A percentile compares a stretch with the other conserved stretches of the same genome.
Conservation (phyloP, 305 asterid species). For the Lippia alba region DNA sequence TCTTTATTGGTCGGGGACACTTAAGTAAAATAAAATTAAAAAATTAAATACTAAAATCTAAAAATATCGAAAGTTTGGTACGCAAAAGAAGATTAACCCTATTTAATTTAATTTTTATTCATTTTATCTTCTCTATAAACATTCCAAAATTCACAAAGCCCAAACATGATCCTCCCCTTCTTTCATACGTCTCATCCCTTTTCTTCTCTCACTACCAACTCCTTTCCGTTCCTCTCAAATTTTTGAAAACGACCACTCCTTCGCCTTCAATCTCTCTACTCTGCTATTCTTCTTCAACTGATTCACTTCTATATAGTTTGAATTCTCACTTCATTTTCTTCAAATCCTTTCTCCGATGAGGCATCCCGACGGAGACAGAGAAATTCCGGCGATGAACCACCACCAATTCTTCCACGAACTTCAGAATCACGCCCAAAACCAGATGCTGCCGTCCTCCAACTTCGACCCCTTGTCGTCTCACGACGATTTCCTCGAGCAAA, state of each 20-base stretch:
- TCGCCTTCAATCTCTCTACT: not conserved
- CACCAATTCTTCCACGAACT: conserved; percentile 34
- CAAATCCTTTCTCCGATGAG: conserved; percentile 24
- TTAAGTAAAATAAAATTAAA: no score
- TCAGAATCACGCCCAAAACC: conserved; percentile 29
- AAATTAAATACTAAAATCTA: no score
- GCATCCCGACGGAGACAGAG: conserved; percentile 36
- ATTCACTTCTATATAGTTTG: not conserved
- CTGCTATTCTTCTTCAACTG: conserved; percentile 4
- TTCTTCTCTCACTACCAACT: not conserved
- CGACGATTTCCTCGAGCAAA: conserved; percentile 53
- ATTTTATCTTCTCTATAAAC: conserved; percentile 22
- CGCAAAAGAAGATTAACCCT: not conserved
- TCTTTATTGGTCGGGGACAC: no score
- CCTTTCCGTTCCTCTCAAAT: not conserved
- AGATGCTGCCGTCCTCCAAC: conserved; percentile 34
- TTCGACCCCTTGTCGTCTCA: conserved; percentile 50
- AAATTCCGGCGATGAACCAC: conserved; percentile 36
- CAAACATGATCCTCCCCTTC: conserved; percentile 27
- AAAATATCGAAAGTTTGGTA: no score
- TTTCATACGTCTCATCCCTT: not conserved
- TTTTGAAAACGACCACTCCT: conserved; percentile 30
- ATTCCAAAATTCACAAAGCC: conserved; percentile 38
- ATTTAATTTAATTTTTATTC: no score
- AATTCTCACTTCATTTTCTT: conserved; percentile 2